These are phyloP conservation scores for Halophytophthora polymorphica DNA, from an alignment of 352 stramenopile species.

Conservation along the genomic window DNA sequence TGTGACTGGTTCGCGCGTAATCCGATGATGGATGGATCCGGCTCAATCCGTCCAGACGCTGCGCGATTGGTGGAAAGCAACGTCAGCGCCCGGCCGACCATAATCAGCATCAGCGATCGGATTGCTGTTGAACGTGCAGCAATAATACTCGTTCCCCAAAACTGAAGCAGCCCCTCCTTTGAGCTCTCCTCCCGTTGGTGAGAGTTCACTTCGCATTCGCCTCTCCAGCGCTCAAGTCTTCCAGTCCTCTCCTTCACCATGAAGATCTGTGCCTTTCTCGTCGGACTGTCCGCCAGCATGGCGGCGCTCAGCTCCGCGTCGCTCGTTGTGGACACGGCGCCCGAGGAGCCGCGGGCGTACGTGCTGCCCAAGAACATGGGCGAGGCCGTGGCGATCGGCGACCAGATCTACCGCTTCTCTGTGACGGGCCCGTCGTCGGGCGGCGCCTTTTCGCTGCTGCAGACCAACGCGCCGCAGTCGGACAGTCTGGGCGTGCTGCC, in stretches of 20 bases:
- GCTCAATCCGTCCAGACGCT: no score
- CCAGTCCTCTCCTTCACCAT: conserved; percentile 7
- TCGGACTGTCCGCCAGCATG: conserved; percentile 13
- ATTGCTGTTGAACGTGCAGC: no score
- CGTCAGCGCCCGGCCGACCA: no score
- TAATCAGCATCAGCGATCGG: no score
- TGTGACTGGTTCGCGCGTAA: no score
- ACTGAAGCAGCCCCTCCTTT: neutral
- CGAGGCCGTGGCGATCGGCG: conserved; percentile 30
- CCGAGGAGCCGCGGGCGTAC: conserved; percentile 39
- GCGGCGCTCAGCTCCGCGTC: conserved; percentile 18
- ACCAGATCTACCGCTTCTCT: conserved; percentile 51
- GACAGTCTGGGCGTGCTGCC: conserved; percentile 43
- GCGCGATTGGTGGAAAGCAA: no score
- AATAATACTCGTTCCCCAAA: no score
- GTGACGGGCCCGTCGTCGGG: conserved; percentile 48
- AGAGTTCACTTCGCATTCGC: conserved; percentile 16
- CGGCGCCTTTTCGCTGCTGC: conserved; percentile 35
- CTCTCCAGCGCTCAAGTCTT: conserved; percentile 1
- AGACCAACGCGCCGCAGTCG: conserved; percentile 47
- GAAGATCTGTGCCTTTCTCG: conserved; percentile 22
- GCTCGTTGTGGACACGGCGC: conserved; percentile 39
- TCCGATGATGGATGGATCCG: no score
- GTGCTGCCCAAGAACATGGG: conserved; percentile 48
- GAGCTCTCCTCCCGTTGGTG: neutral